Base-by-base conservation (phyloP, 768 basidiomycete species). In the Trametes cingulata region DNA sequence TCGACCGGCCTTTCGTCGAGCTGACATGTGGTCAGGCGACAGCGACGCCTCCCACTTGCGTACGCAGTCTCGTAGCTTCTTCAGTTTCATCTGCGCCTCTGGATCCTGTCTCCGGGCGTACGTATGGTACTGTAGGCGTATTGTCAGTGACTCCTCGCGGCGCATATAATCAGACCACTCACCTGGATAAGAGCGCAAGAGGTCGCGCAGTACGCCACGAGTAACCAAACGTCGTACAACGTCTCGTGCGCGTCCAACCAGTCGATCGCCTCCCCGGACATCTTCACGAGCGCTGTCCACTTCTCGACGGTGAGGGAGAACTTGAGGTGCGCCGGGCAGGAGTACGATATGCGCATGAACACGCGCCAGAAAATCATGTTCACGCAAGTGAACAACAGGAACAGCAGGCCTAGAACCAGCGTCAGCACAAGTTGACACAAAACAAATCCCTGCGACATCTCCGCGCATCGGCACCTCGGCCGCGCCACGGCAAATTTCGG, bases 311-410 rank as follows among this genome's bases (percentile, higher is more conserved):
- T 90, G 64, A 95, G 75, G 39, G 84, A 82, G 67, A 96, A 94
- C 70, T 91, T 95, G 69, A 96, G 83, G 69, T 97, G 94, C 12
- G 84, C 84, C 9, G 96, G 95, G 69, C 92, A 91, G 19, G 86
- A 82, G 76, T 97, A 98, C 58, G 92, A 94, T 74, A 98, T 93
- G 52, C 96, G 85, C 93, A 98, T 95, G 78, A 98, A 98, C 33
- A 97, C 94, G 50, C 96, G 89, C 87, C 93, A 97, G 76, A 97
- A 95, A 73, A 98, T 91, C 86, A 98, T 97, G 66, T 87, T 88
- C 43, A 98, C 87, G 69, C 91, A 93, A 29, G 90, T 84, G 72
- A 92, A 95, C 40, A 93, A 80, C 52, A 98, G 74, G 73, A 97
- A 95, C 22, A 99, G 78, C 56, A 97, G 78, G 41, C 96, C 95